phyloP scores from a whole-genome alignment of 345 rosid genomes.

The Bruguiera sexangula region DNA sequence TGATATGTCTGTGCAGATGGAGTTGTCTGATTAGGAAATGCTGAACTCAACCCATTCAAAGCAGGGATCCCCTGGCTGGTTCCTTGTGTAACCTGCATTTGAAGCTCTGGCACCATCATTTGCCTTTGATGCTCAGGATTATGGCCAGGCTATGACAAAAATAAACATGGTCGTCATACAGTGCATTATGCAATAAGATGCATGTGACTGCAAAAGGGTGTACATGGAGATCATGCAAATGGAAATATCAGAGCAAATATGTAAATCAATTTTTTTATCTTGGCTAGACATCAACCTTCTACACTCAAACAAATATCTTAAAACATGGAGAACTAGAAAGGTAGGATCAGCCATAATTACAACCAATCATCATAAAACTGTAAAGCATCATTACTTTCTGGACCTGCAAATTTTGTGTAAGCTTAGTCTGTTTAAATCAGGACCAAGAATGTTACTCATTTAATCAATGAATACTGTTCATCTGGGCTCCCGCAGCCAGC shows the following conservation, averaged over 20 bases:
- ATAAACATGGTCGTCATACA: constrained; percentile 10
- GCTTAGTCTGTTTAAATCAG: not conserved
- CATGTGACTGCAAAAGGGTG: not conserved
- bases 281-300: too few species aligned
- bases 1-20: constrained; percentile 62
- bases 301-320: too few species aligned
- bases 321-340: too few species aligned
- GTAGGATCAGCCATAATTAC: too few species aligned
- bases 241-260: not conserved
- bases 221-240: not conserved
- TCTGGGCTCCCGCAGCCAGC: too few species aligned
- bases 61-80: constrained; percentile 60
- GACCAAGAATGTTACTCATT: not conserved
- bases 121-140: constrained; percentile 58
- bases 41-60: constrained; percentile 64
- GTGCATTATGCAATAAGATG: not conserved
- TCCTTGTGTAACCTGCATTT: constrained; percentile 75
- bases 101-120: constrained; percentile 56
- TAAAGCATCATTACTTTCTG: not conserved
- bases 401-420: too few species aligned
- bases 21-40: constrained; percentile 67
- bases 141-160: constrained; percentile 46
- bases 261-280: not conserved
- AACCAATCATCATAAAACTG: not conserved
- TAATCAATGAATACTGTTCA: too few species aligned